Conservation (phyloP, 139 green algal genomes). For the Asterochloris sp. region DNA sequence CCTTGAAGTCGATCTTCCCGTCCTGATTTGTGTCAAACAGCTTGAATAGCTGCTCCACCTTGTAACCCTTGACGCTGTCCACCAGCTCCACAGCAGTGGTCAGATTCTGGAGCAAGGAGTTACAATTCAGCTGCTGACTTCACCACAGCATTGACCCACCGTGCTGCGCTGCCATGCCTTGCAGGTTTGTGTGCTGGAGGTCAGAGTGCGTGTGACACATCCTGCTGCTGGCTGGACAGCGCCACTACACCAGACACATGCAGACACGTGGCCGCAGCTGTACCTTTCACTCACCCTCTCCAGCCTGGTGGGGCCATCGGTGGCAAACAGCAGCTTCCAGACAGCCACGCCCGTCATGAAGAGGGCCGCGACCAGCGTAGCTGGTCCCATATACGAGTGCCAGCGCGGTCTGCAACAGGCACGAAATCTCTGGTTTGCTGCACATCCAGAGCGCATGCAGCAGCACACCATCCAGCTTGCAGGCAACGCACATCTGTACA, state of each 20-base stretch:
- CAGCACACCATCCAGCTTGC: too few relatives aligned
- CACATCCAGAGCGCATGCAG: too few relatives aligned
- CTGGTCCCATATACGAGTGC: conserved; percentile 8
- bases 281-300: not conserved
- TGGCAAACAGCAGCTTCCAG: conserved; percentile 4
- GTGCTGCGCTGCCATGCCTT: too few relatives aligned
- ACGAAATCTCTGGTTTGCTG: too few relatives aligned
- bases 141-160: too few relatives aligned
- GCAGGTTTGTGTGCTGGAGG: not conserved
- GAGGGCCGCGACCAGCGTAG: conserved; percentile 2
- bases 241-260: too few relatives aligned
- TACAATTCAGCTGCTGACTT: too few relatives aligned
- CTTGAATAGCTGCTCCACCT: conserved; percentile 6
- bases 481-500: too few relatives aligned
- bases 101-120: not conserved
- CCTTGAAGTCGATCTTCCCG: conserved; percentile 2
- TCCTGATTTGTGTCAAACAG: conserved; percentile 8
- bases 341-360: conserved; percentile 10
- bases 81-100: conserved; percentile 14
- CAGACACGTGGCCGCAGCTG: too few relatives aligned
- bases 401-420: conserved; percentile 5
- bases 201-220: not conserved
- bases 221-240: too few relatives aligned
- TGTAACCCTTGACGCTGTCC: conserved; percentile 4
- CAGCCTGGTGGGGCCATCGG: conserved; percentile 3